These are phyloP conservation scores for Apiotrichum sp. DNA, from an alignment of 1,284 basidiomycete species.

Conservation along the genomic window DNA sequence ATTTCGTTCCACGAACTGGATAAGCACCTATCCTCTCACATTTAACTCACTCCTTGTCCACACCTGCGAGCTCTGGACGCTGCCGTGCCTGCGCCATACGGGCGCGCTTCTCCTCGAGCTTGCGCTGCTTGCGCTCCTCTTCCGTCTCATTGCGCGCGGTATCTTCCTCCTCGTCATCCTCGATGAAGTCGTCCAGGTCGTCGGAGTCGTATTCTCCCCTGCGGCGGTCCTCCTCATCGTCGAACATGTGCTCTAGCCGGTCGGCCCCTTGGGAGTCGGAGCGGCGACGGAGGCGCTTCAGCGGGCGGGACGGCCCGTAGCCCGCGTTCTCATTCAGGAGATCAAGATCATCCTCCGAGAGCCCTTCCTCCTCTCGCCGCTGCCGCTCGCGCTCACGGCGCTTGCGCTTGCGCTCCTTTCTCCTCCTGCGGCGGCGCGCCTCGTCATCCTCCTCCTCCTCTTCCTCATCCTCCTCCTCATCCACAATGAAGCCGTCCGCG, in stretches of 20 bases:
- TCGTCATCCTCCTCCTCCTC: constrained; percentile 29
- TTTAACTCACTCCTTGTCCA: constrained; percentile 69
- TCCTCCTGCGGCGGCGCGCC: constrained; percentile 26
- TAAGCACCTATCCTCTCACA: background rate
- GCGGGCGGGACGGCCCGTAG: constrained; percentile 43
- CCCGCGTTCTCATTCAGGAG: constrained; percentile 93
- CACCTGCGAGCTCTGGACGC: constrained; percentile 72
- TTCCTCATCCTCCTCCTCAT: constrained; percentile 45
- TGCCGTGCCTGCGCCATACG: constrained; percentile 60
- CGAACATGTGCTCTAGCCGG: constrained; percentile 41
- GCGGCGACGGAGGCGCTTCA: constrained; percentile 35
- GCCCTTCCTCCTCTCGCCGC: constrained; percentile 13
- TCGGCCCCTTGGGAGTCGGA: constrained; percentile 48
- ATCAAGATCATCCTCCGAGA: constrained; percentile 71
- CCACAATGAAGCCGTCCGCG: constrained; percentile 47
- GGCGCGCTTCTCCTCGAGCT: constrained; percentile 64
- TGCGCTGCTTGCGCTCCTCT: constrained; percentile 62
- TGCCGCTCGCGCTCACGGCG: constrained; percentile 29
- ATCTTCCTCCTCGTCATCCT: constrained; percentile 64
- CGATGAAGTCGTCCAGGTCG: constrained; percentile 78
- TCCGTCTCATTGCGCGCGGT: constrained; percentile 61
- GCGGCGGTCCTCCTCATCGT: constrained; percentile 37
- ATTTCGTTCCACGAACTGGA: constrained; percentile 92
- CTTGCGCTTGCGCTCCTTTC: constrained; percentile 34
- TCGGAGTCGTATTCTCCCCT: constrained; percentile 47